Percentiles rank a stretch among this genome's conserved stretches.
Evolutionary conservation across 129 eudicot species (phyloP).

Genomic region (Pseudognaphalium luteoalbum): DNA sequence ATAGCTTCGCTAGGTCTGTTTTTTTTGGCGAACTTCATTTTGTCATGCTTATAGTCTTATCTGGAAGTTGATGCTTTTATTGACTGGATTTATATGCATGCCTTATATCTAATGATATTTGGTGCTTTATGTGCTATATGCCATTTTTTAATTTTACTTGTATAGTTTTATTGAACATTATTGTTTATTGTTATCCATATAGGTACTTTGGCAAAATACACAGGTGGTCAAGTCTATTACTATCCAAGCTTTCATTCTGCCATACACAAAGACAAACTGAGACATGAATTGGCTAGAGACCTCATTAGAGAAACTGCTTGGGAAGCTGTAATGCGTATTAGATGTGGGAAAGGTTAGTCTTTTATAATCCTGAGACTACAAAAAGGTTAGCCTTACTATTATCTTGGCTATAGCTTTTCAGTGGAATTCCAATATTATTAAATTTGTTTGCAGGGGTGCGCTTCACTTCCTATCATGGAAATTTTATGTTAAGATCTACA

Average conservation of each 20-base stretch:
- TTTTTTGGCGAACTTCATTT: slow-evolving; percentile 17
- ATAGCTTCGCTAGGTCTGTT: slow-evolving; percentile 75
- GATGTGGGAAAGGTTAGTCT: slow-evolving; percentile 89
- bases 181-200: slow-evolving; percentile 19
- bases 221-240: slow-evolving; percentile 89
- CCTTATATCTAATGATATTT: background rate
- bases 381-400: background rate
- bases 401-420: slow-evolving; percentile 3
- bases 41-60: background rate
- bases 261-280: slow-evolving; percentile 67
- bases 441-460: slow-evolving; percentile 62
- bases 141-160: background rate
- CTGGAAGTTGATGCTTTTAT: background rate
- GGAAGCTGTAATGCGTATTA: slow-evolving; percentile 95
- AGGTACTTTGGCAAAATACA: slow-evolving; percentile 92
- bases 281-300: slow-evolving; percentile 82
- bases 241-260: slow-evolving; percentile 74
- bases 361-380: background rate
- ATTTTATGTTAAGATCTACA: slow-evolving; percentile 92
- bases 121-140: background rate
- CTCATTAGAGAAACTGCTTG: slow-evolving; percentile 96
- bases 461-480: slow-evolving; percentile 89
- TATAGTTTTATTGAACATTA: background rate
- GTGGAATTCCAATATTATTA: slow-evolving; percentile 11
- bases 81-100: background rate